phyloP scores from a whole-genome alignment of 177 flowering plant species.

The Tripterygium wilfordii region DNA sequence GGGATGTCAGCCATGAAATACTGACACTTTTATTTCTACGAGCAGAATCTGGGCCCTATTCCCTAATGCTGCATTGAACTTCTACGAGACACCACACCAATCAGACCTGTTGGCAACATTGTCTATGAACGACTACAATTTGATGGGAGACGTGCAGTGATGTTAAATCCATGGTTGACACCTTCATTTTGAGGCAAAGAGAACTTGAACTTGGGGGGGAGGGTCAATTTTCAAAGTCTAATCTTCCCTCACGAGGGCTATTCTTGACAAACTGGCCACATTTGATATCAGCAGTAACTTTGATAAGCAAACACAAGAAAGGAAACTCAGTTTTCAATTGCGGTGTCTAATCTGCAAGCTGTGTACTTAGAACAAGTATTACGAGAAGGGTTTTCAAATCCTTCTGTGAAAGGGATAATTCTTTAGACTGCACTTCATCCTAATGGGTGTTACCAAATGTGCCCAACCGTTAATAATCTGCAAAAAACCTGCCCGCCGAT shows the following conservation, averaged over 20 bases:
- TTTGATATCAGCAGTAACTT: conserved; percentile 65
- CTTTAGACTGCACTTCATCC: conserved; percentile 80
- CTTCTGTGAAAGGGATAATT: conserved; percentile 79
- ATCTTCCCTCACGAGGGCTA: conserved; percentile 74
- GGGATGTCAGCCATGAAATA: conserved; percentile 98
- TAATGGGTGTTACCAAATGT: conserved; percentile 82
- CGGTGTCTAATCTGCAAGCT: conserved; percentile 38
- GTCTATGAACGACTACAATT: conserved; percentile 90
- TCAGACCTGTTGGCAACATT: conserved; percentile 72
- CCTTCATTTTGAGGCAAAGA: conserved; percentile 46
- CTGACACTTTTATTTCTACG: conserved; percentile 89
- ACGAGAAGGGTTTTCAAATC: conserved; percentile 89
- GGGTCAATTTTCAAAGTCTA: conserved; percentile 71
- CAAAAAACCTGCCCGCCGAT: conserved; percentile 72
- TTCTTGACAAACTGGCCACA: conserved; percentile 76
- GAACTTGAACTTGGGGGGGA: conserved; percentile 64
- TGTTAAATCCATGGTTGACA: conserved; percentile 73
- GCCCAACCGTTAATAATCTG: conserved; percentile 66
- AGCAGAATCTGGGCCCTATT: conserved; percentile 62
- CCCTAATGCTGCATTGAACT: conserved; percentile 47
- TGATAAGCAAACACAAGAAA: conserved; percentile 59
- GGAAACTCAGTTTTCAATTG: neutral
- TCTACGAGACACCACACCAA: conserved; percentile 56
- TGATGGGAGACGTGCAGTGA: conserved; percentile 86
- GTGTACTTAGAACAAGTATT: conserved; percentile 66